Base-by-base conservation (phyloP, 352 stramenopile species). In the Phytophthora litchii region DNA sequence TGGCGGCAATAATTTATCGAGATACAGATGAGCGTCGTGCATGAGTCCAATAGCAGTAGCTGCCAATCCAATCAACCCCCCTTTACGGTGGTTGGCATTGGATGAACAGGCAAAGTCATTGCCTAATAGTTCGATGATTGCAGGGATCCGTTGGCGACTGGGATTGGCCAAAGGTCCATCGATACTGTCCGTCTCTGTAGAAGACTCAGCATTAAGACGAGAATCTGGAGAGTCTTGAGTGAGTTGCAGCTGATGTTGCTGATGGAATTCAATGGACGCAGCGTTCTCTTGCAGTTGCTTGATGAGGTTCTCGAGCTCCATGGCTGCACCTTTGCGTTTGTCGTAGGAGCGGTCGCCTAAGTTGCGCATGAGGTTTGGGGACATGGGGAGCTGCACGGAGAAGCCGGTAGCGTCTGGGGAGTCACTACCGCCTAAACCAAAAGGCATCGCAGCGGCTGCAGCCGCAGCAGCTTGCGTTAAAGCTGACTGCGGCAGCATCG, bases 1-100 rank as follows among this genome's bases (percentile, higher is more conserved):
- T 0, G 97, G 97, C 35, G 97, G 96, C 17, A 99, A 69, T 14
- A 99, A 64, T 51, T 94, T 87, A 56, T 97, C 88, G 34, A 99
- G 71, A 59, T 97, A 96, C 48, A 93, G 46, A 50, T 94, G 87
- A 12, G 88, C 90, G 51, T 97, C 85, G 66, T 96, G 78, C 87
- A 97, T 98, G 25, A 99, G 81, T 4, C 97, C 97, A 70, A 99
- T 99, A 2, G 97, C 95, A 3, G 94, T 98, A 10, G 97, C 97
- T 0, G 98, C 98, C 14, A 99, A 80, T 0, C 97, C 98, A 64
- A 99, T 99, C 11, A 99, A 81, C 6, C 97, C 98, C 25, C 98
- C 98, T 74, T 99, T 99, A 34, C 97, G 89, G 75, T 99, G 97
- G 74, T 99, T 99, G 17, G 94, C 92, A 78, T 99, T 99, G 57